Conservation (phyloP, 441 rosid genomes). For the Euphorbia schlechtendalii region DNA sequence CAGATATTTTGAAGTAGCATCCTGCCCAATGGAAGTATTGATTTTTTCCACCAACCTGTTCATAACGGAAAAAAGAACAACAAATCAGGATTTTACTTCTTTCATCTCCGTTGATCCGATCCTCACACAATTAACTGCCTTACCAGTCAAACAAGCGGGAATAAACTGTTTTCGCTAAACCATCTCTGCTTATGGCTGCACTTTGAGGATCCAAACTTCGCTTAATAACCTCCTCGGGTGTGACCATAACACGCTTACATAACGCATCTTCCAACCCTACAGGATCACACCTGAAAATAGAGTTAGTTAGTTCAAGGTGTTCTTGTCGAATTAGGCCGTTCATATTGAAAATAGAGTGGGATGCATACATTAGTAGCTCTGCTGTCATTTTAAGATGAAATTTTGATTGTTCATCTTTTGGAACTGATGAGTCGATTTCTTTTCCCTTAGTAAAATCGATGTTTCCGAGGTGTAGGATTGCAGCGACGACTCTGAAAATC, state of each 20-base stretch:
- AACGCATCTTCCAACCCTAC: conserved; percentile 71
- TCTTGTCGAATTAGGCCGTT: not conserved
- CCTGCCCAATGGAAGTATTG: conserved; percentile 77
- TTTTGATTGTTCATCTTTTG: conserved; percentile 69
- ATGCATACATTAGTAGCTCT: conserved; percentile 81
- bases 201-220: conserved; percentile 83
- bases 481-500: too few relatives aligned
- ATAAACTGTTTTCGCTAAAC: conserved; percentile 83
- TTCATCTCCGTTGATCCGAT: conserved; percentile 5
- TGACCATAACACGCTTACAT: conserved; percentile 84
- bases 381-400: conserved; percentile 84
- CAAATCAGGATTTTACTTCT: conserved; percentile 10
- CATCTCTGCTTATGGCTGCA: conserved; percentile 63
- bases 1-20: conserved; percentile 56
- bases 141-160: conserved; percentile 84
- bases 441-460: conserved; percentile 73
- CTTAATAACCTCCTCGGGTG: conserved; percentile 85
- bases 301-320: too few relatives aligned
- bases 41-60: conserved; percentile 77
- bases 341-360: not conserved
- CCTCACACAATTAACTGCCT: not conserved
- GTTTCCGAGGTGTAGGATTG: conserved; percentile 89
- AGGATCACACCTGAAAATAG: conserved; percentile 55
- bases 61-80: conserved; percentile 20
- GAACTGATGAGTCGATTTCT: conserved; percentile 81